These are phyloP conservation scores for Sutorius australiensis DNA, from an alignment of 768 basidiomycete species.

Conservation along the genomic window DNA sequence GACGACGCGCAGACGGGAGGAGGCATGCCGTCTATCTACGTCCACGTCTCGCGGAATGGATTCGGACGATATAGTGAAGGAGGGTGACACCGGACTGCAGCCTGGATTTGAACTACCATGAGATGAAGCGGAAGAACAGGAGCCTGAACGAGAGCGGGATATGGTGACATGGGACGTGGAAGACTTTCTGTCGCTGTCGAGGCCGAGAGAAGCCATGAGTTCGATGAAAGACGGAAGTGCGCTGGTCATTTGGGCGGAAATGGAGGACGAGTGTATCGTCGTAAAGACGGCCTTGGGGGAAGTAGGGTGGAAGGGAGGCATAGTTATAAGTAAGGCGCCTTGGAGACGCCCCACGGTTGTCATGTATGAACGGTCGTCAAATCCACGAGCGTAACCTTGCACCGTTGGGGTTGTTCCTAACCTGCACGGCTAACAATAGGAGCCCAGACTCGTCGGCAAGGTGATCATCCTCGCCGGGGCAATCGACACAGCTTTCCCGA, in stretches of 20 bases:
- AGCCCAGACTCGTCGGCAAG: conserved; percentile 62
- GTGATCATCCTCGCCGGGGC: conserved; percentile 35
- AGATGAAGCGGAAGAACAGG: conserved; percentile 46
- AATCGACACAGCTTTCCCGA: conserved; percentile 18
- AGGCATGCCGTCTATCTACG: conserved; percentile 25
- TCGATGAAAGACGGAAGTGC: conserved; percentile 83
- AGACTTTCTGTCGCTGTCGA: conserved; percentile 47
- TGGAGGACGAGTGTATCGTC: conserved; percentile 22
- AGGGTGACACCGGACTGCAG: conserved; percentile 30
- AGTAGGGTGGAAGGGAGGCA: conserved; percentile 13
- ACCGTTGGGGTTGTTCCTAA: conserved; percentile 21
- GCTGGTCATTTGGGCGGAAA: conserved; percentile 48
- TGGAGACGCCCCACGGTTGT: conserved; percentile 39
- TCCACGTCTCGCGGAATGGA: conserved; percentile 29
- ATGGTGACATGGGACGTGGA: conserved; percentile 26
- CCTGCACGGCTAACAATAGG: conserved; percentile 37
- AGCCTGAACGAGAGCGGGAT: conserved; percentile 35
- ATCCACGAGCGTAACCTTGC: conserved; percentile 25
- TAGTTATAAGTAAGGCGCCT: conserved; percentile 31
- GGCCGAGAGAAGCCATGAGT: conserved; percentile 79
- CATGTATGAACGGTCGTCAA: conserved; percentile 33
- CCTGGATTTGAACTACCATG: conserved; percentile 35
- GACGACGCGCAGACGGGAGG: conserved; percentile 25
- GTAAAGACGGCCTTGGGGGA: conserved; percentile 15
- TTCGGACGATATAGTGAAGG: conserved; percentile 34